Evolutionary conservation across 2,329 filamentous ascomycete genomes (phyloP), one percentile per base, ranked within the genome.

Genomic region (Fusarium hostae): DNA sequence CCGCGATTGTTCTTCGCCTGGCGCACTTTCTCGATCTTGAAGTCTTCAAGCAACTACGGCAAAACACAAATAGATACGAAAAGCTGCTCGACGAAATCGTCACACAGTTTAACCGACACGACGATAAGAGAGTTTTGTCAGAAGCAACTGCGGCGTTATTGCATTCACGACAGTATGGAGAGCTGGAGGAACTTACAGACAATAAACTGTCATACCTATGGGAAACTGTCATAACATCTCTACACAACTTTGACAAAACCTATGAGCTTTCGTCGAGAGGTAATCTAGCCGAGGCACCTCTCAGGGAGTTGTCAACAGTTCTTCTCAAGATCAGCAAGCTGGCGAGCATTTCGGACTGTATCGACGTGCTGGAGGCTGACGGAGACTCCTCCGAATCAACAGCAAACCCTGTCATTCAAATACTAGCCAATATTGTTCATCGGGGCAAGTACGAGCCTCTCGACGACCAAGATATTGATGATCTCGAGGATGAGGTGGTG

Each of bases 41-140:
- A 43, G 89, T 95, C 26, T 97, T 98, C 78, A 92, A 95, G 78
- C 93, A 97, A 77, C 85, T 98, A 40, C 91, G 95, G 56, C 94
- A 97, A 79, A 94, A 97, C 72, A 90, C 94, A 1, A 91, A 92
- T 3, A 91, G 90, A 4, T 97, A 97, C 78, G 89, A 91, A 10
- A 90, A 91, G 26, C 84, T 98, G 34, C 85, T 99, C 3, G 94
- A 97, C 74, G 95, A 98, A 76, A 94, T 98, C 75, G 94, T 93
- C 80, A 94, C 94, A 63, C 96, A 99, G 76, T 98, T 99, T 82
- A 90, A 92, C 75, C 90, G 94, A n/a, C 96, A 99, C 78, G 93
- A 93, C 45, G 94, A 97, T 76, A 92, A 93, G 75, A 89, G 89
- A 60, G 95, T 98, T 22, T 86, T 99, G 48, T 90, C 90, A 15